Evolutionary conservation across 129 eudicot genomes (phyloP), one percentile per base, ranked within the genome.

Genomic region (Flaveria sonorensis): DNA sequence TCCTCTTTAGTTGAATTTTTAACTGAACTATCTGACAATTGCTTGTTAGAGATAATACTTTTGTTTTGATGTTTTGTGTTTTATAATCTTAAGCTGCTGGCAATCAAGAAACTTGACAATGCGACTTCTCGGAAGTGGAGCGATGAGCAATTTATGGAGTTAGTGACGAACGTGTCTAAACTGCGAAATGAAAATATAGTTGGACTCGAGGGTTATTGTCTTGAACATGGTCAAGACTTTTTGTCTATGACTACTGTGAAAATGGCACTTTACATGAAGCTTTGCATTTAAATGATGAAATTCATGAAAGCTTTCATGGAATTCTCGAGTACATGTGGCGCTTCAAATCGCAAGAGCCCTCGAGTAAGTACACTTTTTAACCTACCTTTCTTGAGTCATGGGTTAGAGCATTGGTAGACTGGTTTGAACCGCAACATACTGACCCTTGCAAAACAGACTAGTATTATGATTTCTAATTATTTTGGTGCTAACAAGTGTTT

Each of bases 331-430:
- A 68, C 87, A 81, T 14, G 53, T 94, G 72, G 97, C 97, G 0
- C 98, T 91, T 87, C 92, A 90, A 80, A 82, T 96, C 60, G 97
- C 98, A 67, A 83, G 81, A 85, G 96, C 98, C 75, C 86, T 94
- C 21, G 97, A 91, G 98, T 94, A 81, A 80, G 98, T 80, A 67
- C 64, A 72, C 7, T 23, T 64, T 61, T 30, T 20, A n/a, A 36
- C 40, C 8, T 36, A 36, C 40, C 40, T 36, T 36, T 36, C 40
- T 36, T 36, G 7, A 36, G 40, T 36, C 40, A 36, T 32, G 39
- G 7, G 7, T 32, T 32, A 7, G 39, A 32, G 39, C 7, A 32
- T 36, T 36, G 40, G 40, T 36, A 1, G 7, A 36, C 40, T 36
- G 40, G 40, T 36, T 36, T 36, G 40, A 36, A 36, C 40, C 1